Conservation (phyloP, 257 asterid species). For the Coffea eugenioides region DNA sequence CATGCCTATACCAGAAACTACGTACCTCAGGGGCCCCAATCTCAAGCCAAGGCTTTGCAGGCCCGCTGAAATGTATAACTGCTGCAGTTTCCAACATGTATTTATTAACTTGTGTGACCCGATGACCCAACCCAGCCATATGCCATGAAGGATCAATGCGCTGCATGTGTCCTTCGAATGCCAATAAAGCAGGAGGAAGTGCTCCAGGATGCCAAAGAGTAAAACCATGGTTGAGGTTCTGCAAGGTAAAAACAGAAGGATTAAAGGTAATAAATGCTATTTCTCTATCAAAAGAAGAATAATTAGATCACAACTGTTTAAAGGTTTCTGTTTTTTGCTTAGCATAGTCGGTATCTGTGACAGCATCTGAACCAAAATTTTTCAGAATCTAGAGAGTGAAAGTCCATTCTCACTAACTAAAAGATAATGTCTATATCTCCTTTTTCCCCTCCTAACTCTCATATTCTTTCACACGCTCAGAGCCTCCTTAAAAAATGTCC, state of each 20-base stretch:
- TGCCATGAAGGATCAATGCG: slow-evolving; percentile 69
- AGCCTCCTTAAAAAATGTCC: background rate
- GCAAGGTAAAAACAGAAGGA: slow-evolving; percentile 17
- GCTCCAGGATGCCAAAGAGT: slow-evolving; percentile 78
- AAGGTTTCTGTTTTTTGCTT: background rate
- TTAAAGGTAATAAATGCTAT: background rate
- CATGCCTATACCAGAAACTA: slow-evolving; percentile 61
- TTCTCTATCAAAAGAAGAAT: background rate
- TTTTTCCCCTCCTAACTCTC: background rate
- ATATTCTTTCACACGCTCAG: background rate
- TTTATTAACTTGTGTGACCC: slow-evolving; percentile 29
- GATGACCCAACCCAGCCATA: slow-evolving; percentile 66
- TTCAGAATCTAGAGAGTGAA: background rate
- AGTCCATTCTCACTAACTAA: background rate
- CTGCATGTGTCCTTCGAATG: slow-evolving; percentile 72
- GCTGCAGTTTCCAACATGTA: slow-evolving; percentile 45
- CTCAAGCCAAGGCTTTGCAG: slow-evolving; percentile 94
- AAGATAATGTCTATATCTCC: background rate
- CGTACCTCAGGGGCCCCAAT: slow-evolving; percentile 54
- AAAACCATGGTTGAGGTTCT: slow-evolving; percentile 69
- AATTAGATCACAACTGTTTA: background rate
- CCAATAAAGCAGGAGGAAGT: slow-evolving; percentile 77
- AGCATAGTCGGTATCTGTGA: background rate
- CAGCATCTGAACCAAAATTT: background rate
- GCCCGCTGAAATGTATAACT: slow-evolving; percentile 85